phyloP scores from a whole-genome alignment of 202 grass and related monocot species.

The Schoenoplectus triqueter region DNA sequence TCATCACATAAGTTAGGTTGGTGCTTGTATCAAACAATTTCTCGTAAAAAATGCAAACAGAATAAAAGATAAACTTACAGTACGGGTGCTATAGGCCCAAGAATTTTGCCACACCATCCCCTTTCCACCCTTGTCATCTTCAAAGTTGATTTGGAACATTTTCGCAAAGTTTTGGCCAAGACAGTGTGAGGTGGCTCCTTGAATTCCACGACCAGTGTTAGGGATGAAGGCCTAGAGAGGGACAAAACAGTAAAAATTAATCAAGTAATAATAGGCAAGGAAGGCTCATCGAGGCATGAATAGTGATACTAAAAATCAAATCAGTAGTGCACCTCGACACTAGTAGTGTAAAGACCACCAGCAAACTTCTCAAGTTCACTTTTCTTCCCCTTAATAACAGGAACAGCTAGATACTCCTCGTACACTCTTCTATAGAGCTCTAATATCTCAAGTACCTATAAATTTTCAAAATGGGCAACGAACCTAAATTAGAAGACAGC shows the following conservation, averaged over 20 bases:
- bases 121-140: conserved; percentile 86
- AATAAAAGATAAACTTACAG: conserved; percentile 61
- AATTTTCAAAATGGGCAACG: background rate
- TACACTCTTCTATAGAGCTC: conserved; percentile 93
- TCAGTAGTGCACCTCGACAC: conserved; percentile 57
- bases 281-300: background rate
- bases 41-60: background rate
- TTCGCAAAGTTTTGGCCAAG: conserved; percentile 97
- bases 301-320: background rate
- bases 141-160: conserved; percentile 97
- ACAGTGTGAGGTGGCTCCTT: conserved; percentile 97
- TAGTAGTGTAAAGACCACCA: conserved; percentile 90
- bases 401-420: conserved; percentile 95
- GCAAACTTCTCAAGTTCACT: conserved; percentile 98
- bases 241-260: conserved; percentile 12
- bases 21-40: background rate
- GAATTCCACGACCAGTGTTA: conserved; percentile 89
- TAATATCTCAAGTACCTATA: conserved; percentile 76
- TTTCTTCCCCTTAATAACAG: conserved; percentile 89
- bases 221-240: conserved; percentile 80
- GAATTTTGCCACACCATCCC: conserved; percentile 99
- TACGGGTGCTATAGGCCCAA: conserved; percentile 96
- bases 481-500: background rate
- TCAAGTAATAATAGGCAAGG: conserved; percentile 12
- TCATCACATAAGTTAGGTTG: background rate